Evolutionary conservation across 495 filamentous ascomycete genomes (phyloP).

Genomic region (Talaromyces ruber): DNA sequence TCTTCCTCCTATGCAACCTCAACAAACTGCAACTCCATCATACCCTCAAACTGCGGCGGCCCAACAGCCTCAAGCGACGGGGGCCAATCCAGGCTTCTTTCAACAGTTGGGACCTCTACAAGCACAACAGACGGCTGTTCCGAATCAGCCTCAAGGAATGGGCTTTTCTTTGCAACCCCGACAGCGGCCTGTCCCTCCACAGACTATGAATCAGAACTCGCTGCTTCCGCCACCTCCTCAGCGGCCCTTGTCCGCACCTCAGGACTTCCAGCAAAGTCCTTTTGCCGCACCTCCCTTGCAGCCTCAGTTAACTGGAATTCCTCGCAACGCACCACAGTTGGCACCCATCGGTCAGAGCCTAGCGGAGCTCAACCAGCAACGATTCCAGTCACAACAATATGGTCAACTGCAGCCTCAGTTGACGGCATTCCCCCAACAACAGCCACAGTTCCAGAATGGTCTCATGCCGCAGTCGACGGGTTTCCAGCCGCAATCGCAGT

Average conservation of each 20-base stretch:
- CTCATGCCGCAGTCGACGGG: slow-evolving; percentile 45
- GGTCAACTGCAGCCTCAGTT: slow-evolving; percentile 45
- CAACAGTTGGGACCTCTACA: slow-evolving; percentile 35
- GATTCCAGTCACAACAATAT: slow-evolving; percentile 43
- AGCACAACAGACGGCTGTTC: slow-evolving; percentile 14
- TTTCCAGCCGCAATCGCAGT: slow-evolving; percentile 38
- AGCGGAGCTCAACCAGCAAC: slow-evolving; percentile 60
- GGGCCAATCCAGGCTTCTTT: slow-evolving; percentile 44
- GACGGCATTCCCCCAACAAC: slow-evolving; percentile 48
- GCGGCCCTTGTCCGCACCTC: slow-evolving; percentile 81
- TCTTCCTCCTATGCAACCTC: slow-evolving; percentile 27
- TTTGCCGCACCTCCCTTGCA: slow-evolving; percentile 71
- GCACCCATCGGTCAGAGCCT: slow-evolving; percentile 70
- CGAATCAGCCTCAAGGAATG: slow-evolving; percentile 8
- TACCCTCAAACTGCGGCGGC: slow-evolving; percentile 28
- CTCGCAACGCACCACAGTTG: slow-evolving; percentile 39
- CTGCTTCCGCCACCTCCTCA: slow-evolving; percentile 75
- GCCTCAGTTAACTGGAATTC: slow-evolving; percentile 75
- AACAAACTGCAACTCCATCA: slow-evolving; percentile 32
- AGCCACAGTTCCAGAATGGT: slow-evolving; percentile 36
- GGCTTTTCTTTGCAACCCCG: slow-evolving; percentile 41
- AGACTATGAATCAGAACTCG: slow-evolving; percentile 50
- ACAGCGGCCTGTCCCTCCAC: slow-evolving; percentile 67
- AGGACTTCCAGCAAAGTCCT: slow-evolving; percentile 65
- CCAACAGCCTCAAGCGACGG: slow-evolving; percentile 45